Conservation (phyloP, 1,284 basidiomycete species). For the Cryptococcus sp. region DNA sequence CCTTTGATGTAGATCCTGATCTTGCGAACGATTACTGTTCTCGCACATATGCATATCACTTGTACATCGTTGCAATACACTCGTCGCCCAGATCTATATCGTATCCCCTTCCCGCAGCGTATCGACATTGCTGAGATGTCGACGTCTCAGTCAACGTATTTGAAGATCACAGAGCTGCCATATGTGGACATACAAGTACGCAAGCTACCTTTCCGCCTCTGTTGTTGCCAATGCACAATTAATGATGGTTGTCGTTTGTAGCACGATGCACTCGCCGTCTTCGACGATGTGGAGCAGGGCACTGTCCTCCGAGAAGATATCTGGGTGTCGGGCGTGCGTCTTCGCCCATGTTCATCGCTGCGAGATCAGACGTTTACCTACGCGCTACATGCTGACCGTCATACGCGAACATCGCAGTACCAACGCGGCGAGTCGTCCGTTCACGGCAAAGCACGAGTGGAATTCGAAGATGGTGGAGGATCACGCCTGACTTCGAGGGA, state of each 20-base stretch:
- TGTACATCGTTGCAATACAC: no score
- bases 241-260: conserved; percentile 7
- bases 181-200: conserved; percentile 53
- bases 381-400: background rate
- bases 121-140: no score
- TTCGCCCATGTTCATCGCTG: background rate
- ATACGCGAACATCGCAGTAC: conserved; percentile 33
- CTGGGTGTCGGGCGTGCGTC: conserved; percentile 51
- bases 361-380: background rate
- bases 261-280: conserved; percentile 51
- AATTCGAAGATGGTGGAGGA: conserved; percentile 33
- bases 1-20: no score
- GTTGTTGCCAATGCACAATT: background rate
- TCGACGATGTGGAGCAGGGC: conserved; percentile 52
- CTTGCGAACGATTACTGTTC: no score
- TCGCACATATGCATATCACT: no score
- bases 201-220: background rate
- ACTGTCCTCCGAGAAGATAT: conserved; percentile 46
- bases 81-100: no score
- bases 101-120: no score
- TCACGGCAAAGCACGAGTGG: conserved; percentile 46
- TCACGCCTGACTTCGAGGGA: conserved; percentile 27
- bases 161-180: conserved; percentile 16
- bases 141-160: no score
- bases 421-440: conserved; percentile 36